Percentiles rank a stretch among this genome's conserved stretches.
Evolutionary conservation across 2,329 filamentous ascomycete genomes (phyloP).

Genomic region (Aureobasidium sp.): DNA sequence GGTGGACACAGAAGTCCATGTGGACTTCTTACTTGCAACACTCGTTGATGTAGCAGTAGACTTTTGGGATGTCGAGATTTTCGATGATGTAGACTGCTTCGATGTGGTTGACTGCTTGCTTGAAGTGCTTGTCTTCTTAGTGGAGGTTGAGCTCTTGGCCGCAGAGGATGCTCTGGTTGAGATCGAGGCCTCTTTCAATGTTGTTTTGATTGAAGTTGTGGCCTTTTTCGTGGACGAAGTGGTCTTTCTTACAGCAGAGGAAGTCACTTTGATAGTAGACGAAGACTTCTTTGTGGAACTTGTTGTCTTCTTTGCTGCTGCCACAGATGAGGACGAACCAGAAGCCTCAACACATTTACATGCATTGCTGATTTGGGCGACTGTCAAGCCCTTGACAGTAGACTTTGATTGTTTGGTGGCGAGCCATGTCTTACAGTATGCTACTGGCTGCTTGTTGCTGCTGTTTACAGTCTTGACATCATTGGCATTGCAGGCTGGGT

Average conservation of each 20-base stretch:
- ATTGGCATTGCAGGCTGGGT: slow-evolving; percentile 4
- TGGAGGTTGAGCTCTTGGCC: background rate
- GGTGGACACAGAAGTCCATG: background rate
- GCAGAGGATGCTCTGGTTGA: background rate
- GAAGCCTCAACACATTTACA: slow-evolving; percentile 6
- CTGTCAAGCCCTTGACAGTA: slow-evolving; percentile 1
- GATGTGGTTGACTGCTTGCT: background rate
- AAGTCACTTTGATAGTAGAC: background rate
- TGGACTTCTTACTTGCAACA: background rate
- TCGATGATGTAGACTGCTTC: background rate
- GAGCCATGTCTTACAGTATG: slow-evolving; percentile 10
- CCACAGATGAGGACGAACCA: slow-evolving; percentile 3
- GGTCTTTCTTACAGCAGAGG: background rate
- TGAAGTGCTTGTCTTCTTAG: background rate
- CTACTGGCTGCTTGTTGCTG: slow-evolving; percentile 2
- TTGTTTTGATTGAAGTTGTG: background rate
- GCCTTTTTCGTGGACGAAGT: background rate
- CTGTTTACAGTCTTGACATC: background rate
- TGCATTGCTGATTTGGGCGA: slow-evolving; percentile 3
- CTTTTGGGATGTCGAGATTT: background rate
- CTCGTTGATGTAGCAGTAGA: background rate
- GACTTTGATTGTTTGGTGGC: slow-evolving; percentile 1
- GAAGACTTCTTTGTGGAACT: background rate
- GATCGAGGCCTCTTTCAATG: background rate
- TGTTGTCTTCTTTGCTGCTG: slow-evolving; percentile 1